Evolutionary conservation across 164 flowering plant species (phyloP).

Genomic region (Tinospora cordifolia): DNA sequence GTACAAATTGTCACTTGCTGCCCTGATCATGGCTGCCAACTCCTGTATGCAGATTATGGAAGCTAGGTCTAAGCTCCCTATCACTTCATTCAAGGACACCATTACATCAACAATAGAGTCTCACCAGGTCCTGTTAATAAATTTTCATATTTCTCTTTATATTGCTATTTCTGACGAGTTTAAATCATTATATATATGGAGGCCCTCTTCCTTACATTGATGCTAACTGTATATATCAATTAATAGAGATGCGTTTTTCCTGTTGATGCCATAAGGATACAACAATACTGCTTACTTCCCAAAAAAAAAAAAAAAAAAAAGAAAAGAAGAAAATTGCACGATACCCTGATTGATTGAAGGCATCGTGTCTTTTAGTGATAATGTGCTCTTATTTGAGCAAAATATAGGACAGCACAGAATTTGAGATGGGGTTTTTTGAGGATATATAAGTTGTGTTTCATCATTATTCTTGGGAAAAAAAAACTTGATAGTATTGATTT

Average conservation of each 20-base stretch:
- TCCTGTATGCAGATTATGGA: conserved; percentile 48
- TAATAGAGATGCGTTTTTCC: background rate
- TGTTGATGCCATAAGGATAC: background rate
- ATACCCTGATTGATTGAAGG: too few species aligned
- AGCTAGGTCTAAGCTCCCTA: conserved; percentile 71
- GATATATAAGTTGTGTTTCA: too few species aligned
- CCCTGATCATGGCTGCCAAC: background rate
- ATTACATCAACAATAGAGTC: conserved; percentile 64
- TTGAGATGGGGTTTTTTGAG: too few species aligned
- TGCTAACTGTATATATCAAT: background rate
- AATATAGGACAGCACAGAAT: too few species aligned
- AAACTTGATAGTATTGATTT: too few species aligned
- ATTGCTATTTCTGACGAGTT: background rate
- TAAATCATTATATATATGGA: background rate
- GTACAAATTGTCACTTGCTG: background rate
- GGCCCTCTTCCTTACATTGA: background rate
- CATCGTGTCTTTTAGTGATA: too few species aligned
- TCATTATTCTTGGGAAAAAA: too few species aligned
- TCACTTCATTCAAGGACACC: conserved; percentile 60
- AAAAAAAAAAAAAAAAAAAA: too few species aligned
- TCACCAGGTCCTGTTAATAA: conserved; percentile 55
- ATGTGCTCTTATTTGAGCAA: too few species aligned
- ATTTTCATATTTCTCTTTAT: background rate
- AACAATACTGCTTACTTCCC: too few species aligned
- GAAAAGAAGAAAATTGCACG: too few species aligned